Percentiles rank a stretch among this genome's conserved stretches.
Evolutionary conservation across 192 early-diverging fungal species (phyloP).

Genomic region (Chytriomyces sp.): DNA sequence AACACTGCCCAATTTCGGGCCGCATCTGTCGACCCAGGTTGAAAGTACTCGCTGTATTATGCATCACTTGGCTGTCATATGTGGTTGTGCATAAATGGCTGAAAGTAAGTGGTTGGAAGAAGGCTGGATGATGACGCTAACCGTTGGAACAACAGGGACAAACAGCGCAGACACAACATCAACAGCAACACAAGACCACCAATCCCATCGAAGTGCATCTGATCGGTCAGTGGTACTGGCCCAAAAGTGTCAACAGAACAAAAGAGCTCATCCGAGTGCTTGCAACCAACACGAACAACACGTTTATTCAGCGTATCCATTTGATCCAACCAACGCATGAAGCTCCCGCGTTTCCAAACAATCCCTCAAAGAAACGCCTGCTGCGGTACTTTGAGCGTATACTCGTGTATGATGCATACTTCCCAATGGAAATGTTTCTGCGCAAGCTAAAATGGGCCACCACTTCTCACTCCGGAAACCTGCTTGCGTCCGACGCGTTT

Average conservation of each 20-base stretch:
- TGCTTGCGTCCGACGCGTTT: slow-evolving; percentile 27
- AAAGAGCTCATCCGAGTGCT: slow-evolving; percentile 26
- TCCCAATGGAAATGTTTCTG: slow-evolving; percentile 14
- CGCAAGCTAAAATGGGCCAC: slow-evolving; percentile 2
- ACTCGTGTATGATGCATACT: slow-evolving; percentile 17
- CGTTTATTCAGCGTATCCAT: slow-evolving; percentile 24
- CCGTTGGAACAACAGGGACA: too few relatives aligned
- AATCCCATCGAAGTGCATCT: slow-evolving; percentile 24
- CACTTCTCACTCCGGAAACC: neutral
- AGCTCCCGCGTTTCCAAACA: neutral
- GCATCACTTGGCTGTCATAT: too few relatives aligned
- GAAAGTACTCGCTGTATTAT: too few relatives aligned
- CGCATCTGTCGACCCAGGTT: too few relatives aligned
- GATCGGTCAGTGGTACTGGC: slow-evolving; percentile 39
- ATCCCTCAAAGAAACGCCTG: neutral
- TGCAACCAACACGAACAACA: slow-evolving; percentile 34
- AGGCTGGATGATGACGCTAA: too few relatives aligned
- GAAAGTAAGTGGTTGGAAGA: too few relatives aligned
- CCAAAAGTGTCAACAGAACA: neutral
- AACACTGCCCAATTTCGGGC: too few relatives aligned
- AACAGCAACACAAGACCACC: neutral
- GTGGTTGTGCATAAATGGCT: too few relatives aligned
- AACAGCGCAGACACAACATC: neutral
- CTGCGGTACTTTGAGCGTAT: slow-evolving; percentile 6
- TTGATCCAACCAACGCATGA: slow-evolving; percentile 7